Conservation (phyloP, 192 early-diverging fungal genomes). For the Backusella morwellensis region DNA sequence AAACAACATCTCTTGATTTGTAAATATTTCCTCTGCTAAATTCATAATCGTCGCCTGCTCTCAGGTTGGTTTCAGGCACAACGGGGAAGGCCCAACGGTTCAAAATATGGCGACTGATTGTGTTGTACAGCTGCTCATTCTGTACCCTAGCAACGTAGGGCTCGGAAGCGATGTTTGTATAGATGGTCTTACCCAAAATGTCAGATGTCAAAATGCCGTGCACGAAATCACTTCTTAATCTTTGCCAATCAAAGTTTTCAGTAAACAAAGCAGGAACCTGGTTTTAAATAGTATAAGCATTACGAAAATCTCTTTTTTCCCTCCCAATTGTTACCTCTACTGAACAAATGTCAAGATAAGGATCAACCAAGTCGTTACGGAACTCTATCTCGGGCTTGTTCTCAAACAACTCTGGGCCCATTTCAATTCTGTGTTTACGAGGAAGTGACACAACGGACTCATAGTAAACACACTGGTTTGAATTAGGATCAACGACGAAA, state of each 20-base stretch:
- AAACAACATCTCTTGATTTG: conserved; percentile 71
- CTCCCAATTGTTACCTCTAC: conserved; percentile 55
- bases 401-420: conserved; percentile 60
- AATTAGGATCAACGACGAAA: conserved; percentile 78
- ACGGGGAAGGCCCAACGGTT: conserved; percentile 93
- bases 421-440: conserved; percentile 47
- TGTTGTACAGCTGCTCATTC: conserved; percentile 72
- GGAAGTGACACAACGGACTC: conserved; percentile 65
- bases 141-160: conserved; percentile 65
- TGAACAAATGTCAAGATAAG: conserved; percentile 90
- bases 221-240: conserved; percentile 86
- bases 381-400: conserved; percentile 72
- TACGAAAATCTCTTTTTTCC: neutral
- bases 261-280: conserved; percentile 87
- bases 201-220: conserved; percentile 88
- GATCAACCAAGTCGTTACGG: conserved; percentile 92
- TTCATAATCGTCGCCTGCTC: conserved; percentile 65
- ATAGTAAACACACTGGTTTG: conserved; percentile 80
- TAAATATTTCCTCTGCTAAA: conserved; percentile 82
- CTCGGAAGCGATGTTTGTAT: conserved; percentile 71
- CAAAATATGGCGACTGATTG: conserved; percentile 83
- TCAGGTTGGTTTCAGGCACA: conserved; percentile 85
- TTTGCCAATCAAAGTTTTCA: conserved; percentile 98
- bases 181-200: conserved; percentile 82
- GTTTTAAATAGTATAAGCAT: neutral